Evolutionary conservation across 2,329 filamentous ascomycete species (phyloP).

Genomic region (Sordariomycetes sp.): DNA sequence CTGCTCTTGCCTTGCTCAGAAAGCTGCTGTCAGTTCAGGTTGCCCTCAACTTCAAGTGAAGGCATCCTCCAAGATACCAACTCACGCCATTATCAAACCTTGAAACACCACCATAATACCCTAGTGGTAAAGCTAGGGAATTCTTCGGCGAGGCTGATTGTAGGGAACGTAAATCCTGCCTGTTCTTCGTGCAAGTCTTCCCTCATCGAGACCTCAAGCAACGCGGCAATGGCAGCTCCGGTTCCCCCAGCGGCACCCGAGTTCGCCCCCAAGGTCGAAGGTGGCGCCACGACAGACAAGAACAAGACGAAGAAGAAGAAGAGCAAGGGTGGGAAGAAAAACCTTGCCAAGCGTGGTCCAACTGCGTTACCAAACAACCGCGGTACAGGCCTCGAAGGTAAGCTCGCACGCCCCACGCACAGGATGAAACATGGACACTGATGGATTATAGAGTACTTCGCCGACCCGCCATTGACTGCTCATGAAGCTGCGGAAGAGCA

Average conservation of each 20-base stretch:
- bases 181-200: neutral
- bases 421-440: neutral
- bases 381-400: slow-evolving; percentile 63
- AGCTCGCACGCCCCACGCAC: neutral
- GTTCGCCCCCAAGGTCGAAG: neutral
- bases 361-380: slow-evolving; percentile 31
- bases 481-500: slow-evolving; percentile 57
- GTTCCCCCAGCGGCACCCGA: neutral
- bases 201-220: no score
- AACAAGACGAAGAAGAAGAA: slow-evolving; percentile 1
- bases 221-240: neutral
- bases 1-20: no score
- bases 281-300: neutral
- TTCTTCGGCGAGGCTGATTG: neutral
- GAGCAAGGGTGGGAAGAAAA: neutral
- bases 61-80: no score
- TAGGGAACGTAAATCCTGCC: neutral
- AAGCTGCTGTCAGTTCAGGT: no score
- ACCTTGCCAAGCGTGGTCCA: slow-evolving; percentile 20
- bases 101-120: no score
- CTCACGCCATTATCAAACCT: no score
- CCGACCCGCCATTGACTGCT: slow-evolving; percentile 70
- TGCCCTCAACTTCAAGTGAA: no score
- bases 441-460: slow-evolving; percentile 51
- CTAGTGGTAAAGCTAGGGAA: neutral